Evolutionary conservation across 192 early-diverging fungal species (phyloP).

Genomic region (Obelidium mucronatum): DNA sequence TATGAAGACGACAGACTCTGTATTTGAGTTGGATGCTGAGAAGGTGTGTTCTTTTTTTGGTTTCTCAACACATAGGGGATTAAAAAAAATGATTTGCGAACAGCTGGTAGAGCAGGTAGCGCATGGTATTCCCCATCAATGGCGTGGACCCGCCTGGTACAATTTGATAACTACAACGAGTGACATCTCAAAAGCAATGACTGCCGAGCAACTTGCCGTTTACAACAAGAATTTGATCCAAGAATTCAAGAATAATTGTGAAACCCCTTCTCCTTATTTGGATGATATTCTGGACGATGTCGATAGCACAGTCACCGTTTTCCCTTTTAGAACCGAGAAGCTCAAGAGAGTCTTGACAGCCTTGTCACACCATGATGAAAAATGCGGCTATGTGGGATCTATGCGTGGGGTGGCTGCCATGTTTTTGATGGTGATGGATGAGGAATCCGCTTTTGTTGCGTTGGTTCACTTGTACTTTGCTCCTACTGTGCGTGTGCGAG

Average conservation of each 20-base stretch:
- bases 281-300: neutral
- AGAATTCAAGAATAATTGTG: neutral
- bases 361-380: neutral
- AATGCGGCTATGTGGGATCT: conserved; percentile 4
- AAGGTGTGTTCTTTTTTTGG: no score
- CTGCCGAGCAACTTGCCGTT: neutral
- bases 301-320: neutral
- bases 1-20: no score
- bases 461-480: conserved; percentile 14
- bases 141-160: conserved; percentile 2
- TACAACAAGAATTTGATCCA: neutral
- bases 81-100: no score
- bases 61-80: no score
- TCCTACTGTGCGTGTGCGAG: no score
- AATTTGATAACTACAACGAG: conserved; percentile 2
- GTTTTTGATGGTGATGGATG: conserved; percentile 13
- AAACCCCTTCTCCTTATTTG: neutral
- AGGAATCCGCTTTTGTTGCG: conserved; percentile 8
- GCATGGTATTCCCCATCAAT: conserved; percentile 8
- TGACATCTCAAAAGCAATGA: neutral
- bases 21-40: no score
- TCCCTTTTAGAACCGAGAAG: neutral
- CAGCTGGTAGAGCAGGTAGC: conserved; percentile 1
- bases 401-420: conserved; percentile 8
- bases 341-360: conserved; percentile 5